Base-by-base conservation (phyloP, 2,329 filamentous ascomycete genomes). In the Aspergillus sp. region DNA sequence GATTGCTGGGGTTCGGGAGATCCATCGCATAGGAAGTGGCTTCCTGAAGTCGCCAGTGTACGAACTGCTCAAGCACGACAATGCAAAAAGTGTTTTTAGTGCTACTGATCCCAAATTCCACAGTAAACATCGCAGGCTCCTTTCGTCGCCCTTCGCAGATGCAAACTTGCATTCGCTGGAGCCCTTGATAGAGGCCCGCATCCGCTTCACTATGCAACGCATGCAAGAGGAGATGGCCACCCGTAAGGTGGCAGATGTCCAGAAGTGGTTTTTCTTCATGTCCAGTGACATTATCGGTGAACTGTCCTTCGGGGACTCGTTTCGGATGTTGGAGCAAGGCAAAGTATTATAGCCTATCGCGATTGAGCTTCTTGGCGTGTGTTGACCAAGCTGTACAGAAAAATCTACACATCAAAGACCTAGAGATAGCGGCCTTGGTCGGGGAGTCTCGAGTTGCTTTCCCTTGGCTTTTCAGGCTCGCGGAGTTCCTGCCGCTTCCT, bases 301-400 rank as follows among this genome's bases (percentile, higher is more conserved):
- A 54, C 69, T 87, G 5, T 79, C 74, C 1, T 87, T 87, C 68
- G 84, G 84, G 0, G 79, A 85, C n/a, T 82, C 82, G 0, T 86
- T 86, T 59, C 70, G 72, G 0, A 81, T 82, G 73, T 68, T 87
- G 4, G 82, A 86, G 57, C 68, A 69, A 4, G 82, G 82, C 15
- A 69, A 81, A 72, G 82, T 84, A 66, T 71, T 56, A 25, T 19
- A 36, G 47, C 4, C 13, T 15, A 21, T n/a, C 5, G 5, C 32
- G 5, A 21, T 12, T 9, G 9, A 21, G 5, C 10, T 9, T 5
- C 5, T 25, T 10, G 21, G 10, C 23, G 36, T 9, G 25, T 6
- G 9, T 19, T 38, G 36, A 38, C n/a, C 19, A 47, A 5, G 1
- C 10, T 21, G 2, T n/a, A 8, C 23, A 80, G 77, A 77, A 77